These are phyloP conservation scores for Ceraceosorus bombacis DNA, from an alignment of 1,284 basidiomycete species.

Conservation along the genomic window DNA sequence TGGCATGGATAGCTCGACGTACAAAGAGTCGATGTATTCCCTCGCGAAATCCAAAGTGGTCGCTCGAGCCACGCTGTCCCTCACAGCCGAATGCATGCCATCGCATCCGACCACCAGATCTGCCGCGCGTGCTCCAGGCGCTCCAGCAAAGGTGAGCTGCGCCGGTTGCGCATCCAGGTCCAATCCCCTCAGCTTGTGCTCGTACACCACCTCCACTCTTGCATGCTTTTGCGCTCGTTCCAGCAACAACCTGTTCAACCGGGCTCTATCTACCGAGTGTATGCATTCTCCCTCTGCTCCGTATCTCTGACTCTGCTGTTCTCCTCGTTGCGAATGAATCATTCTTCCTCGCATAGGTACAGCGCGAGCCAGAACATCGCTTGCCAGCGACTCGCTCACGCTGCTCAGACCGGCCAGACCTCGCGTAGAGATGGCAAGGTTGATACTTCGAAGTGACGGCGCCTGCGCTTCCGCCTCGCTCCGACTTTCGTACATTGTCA, in stretches of 20 bases:
- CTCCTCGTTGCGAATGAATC: constrained; percentile 63
- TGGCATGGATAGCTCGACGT: constrained; percentile 92
- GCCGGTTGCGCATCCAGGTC: no score
- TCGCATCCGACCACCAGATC: constrained; percentile 35
- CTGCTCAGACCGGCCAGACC: constrained; percentile 78
- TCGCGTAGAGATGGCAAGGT: constrained; percentile 87
- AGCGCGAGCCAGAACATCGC: constrained; percentile 66
- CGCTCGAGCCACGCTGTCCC: constrained; percentile 53
- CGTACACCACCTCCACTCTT: constrained; percentile 66
- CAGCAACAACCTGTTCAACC: constrained; percentile 79
- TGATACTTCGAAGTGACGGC: constrained; percentile 66
- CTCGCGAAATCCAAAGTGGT: constrained; percentile 72
- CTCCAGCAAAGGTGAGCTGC: constrained; percentile 9
- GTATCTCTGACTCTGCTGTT: constrained; percentile 60
- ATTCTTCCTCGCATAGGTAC: constrained; percentile 93
- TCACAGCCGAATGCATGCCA: constrained; percentile 25
- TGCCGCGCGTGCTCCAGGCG: constrained; percentile 14
- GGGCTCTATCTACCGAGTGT: constrained; percentile 80
- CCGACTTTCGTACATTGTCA: constrained; percentile 83
- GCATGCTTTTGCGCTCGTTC: constrained; percentile 60
- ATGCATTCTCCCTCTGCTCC: constrained; percentile 83
- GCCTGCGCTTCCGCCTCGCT: constrained; percentile 27
- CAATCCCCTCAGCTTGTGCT: constrained; percentile 62
- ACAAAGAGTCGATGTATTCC: constrained; percentile 88
- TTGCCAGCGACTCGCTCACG: constrained; percentile 59